Evolutionary conservation across 805 yeast genomes (phyloP).

Genomic region (Allodekkera sacchari): DNA sequence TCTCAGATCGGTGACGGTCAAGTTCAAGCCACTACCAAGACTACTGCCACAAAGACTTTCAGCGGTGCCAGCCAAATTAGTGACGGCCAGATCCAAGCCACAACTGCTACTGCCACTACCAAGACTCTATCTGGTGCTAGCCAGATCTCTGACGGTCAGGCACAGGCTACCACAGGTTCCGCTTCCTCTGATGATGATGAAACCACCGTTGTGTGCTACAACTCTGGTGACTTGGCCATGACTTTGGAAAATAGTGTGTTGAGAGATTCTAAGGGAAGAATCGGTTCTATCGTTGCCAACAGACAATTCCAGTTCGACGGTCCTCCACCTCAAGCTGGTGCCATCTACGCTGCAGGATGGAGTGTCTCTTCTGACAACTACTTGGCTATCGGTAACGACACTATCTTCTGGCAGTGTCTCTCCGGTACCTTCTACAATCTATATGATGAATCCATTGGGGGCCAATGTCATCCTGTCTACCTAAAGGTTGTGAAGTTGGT

Average conservation of each 20-base stretch:
- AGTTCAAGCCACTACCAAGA: slow-evolving; percentile 23
- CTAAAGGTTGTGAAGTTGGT: slow-evolving; percentile 36
- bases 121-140: slow-evolving; percentile 8
- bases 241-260: slow-evolving; percentile 33
- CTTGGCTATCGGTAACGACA: slow-evolving; percentile 41
- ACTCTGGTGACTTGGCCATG: slow-evolving; percentile 34
- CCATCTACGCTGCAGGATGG: slow-evolving; percentile 47
- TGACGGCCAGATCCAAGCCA: slow-evolving; percentile 37
- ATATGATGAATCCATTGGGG: slow-evolving; percentile 40
- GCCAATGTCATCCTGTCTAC: slow-evolving; percentile 39
- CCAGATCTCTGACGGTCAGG: slow-evolving; percentile 33
- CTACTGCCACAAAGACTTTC: slow-evolving; percentile 18
- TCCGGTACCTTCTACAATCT: slow-evolving; percentile 54
- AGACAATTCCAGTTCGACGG: slow-evolving; percentile 62
- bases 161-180: slow-evolving; percentile 28
- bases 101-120: slow-evolving; percentile 6
- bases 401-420: slow-evolving; percentile 43
- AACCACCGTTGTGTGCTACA: slow-evolving; percentile 25
- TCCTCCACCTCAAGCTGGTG: slow-evolving; percentile 57
- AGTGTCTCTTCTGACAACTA: slow-evolving; percentile 34
- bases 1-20: slow-evolving; percentile 29
- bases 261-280: slow-evolving; percentile 40
- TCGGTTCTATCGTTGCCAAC: slow-evolving; percentile 54
- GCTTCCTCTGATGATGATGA: slow-evolving; percentile 20
- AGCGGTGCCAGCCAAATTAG: slow-evolving; percentile 39